Conservation (phyloP, 768 basidiomycete genomes). For the Suillus spraguei region DNA sequence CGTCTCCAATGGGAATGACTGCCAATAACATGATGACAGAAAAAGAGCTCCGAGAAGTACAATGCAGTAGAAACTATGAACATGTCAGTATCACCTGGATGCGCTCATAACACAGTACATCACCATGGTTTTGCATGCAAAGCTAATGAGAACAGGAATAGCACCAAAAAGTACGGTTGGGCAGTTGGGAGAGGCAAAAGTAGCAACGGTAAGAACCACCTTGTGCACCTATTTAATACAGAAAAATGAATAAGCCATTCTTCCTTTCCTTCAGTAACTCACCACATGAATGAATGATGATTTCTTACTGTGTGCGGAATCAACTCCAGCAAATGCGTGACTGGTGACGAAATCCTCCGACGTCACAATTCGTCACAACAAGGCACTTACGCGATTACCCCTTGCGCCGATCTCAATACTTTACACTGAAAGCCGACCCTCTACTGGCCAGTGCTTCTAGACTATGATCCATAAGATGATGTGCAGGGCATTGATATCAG, state of each 20-base stretch:
- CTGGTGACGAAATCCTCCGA: not conserved
- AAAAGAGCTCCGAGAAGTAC: constrained; percentile 81
- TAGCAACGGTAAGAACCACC: constrained; percentile 82
- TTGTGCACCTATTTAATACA: constrained; percentile 64
- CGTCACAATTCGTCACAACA: not conserved
- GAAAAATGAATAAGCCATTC: constrained; percentile 2
- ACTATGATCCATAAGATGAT: not conserved
- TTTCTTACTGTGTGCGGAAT: not conserved
- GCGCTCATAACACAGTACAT: constrained; percentile 26
- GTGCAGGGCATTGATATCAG: not conserved
- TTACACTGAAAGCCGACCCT: no score
- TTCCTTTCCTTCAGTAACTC: constrained; percentile 27
- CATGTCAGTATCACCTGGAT: constrained; percentile 16
- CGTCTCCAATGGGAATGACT: constrained; percentile 69
- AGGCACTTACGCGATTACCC: not conserved
- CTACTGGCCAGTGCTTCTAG: no score
- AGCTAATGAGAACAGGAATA: constrained; percentile 77
- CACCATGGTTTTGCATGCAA: constrained; percentile 87
- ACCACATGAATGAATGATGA: constrained; percentile 64
- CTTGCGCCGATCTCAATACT: no score
- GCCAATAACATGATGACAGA: constrained; percentile 89
- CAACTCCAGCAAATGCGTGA: not conserved
- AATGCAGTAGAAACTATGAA: constrained; percentile 80
- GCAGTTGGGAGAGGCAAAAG: constrained; percentile 80
- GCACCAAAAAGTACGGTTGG: constrained; percentile 74